A percentile compares a stretch with the other conserved stretches of the same genome.
Evolutionary conservation across 2,329 filamentous ascomycete genomes (phyloP).

Genomic region (Fusarium sp.): DNA sequence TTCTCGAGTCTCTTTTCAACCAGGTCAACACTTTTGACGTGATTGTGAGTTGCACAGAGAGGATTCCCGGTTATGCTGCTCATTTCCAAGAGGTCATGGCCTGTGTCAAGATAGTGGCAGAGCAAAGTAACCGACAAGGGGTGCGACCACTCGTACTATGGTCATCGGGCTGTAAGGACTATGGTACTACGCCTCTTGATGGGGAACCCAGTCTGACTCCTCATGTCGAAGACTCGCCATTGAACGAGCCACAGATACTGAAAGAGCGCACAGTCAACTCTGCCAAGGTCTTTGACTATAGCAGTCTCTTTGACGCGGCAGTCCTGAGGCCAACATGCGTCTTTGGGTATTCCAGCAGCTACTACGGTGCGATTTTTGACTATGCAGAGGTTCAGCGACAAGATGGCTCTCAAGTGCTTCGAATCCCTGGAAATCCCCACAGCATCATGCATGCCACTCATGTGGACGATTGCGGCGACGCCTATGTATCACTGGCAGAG

Average conservation of each 20-base stretch:
- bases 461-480: slow-evolving; percentile 62
- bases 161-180: slow-evolving; percentile 63
- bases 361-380: slow-evolving; percentile 55
- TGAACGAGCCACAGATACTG: slow-evolving; percentile 47
- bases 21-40: slow-evolving; percentile 52
- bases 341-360: slow-evolving; percentile 59
- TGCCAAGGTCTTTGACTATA: slow-evolving; percentile 49
- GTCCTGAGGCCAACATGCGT: slow-evolving; percentile 60
- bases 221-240: slow-evolving; percentile 57
- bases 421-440: slow-evolving; percentile 50
- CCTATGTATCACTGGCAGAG: slow-evolving; percentile 58
- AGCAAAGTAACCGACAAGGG: slow-evolving; percentile 48
- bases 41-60: slow-evolving; percentile 57
- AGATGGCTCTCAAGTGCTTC: slow-evolving; percentile 40
- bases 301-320: slow-evolving; percentile 55
- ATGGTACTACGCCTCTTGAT: slow-evolving; percentile 53
- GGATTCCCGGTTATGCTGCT: slow-evolving; percentile 52
- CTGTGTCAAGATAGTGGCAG: slow-evolving; percentile 51
- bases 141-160: slow-evolving; percentile 57
- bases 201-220: slow-evolving; percentile 51
- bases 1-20: slow-evolving; percentile 45
- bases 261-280: slow-evolving; percentile 50
- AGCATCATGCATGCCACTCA: slow-evolving; percentile 60
- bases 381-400: slow-evolving; percentile 46
- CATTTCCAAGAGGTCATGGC: slow-evolving; percentile 53